Base-by-base conservation (phyloP, 2,329 filamentous ascomycete genomes). In the Venturia effusa region DNA sequence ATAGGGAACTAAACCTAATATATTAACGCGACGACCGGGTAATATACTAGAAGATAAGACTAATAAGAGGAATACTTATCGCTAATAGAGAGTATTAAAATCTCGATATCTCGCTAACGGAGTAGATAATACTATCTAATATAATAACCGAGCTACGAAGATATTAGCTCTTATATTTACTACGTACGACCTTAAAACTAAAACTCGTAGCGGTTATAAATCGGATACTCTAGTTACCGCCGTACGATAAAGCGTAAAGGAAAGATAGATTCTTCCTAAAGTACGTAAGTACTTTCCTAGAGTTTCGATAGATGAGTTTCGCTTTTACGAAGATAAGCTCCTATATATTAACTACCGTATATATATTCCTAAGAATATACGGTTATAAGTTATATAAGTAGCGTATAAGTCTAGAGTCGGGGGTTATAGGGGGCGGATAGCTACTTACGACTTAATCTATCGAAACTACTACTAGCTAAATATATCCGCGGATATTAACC, bases 1-100 rank as follows among this genome's bases (percentile, higher is more conserved):
- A 69, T 34, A 64, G 22, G 24, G 5, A 48, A 24, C 13, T 24
- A 48, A 13, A 48, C 61, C 37, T 34, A 51, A 3, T n/a, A 13
- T 55, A 32, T 48, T 24, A 15, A 48, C 43, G 22, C 24, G 22
- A 24, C 22, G 5, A 48, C 24, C 13, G n/a, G n/a, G n/a, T n/a
- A n/a, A n/a, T n/a, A n/a, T n/a, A n/a, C n/a, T n/a, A n/a, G n/a
- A n/a, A n/a, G n/a, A n/a, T n/a, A n/a, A n/a, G n/a, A n/a, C n/a
- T n/a, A n/a, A n/a, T n/a, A n/a, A n/a, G n/a, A n/a, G n/a, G n/a
- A n/a, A n/a, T n/a, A n/a, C n/a, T n/a, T n/a, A n/a, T n/a, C n/a
- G n/a, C n/a, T n/a, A n/a, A n/a, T n/a, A n/a, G n/a, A n/a, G n/a
- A n/a, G n/a, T n/a, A n/a, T n/a, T n/a, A n/a, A n/a, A n/a, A n/a